These are phyloP conservation scores for Anisogramma anomala DNA, from an alignment of 2,329 filamentous ascomycete species.

Conservation along the genomic window DNA sequence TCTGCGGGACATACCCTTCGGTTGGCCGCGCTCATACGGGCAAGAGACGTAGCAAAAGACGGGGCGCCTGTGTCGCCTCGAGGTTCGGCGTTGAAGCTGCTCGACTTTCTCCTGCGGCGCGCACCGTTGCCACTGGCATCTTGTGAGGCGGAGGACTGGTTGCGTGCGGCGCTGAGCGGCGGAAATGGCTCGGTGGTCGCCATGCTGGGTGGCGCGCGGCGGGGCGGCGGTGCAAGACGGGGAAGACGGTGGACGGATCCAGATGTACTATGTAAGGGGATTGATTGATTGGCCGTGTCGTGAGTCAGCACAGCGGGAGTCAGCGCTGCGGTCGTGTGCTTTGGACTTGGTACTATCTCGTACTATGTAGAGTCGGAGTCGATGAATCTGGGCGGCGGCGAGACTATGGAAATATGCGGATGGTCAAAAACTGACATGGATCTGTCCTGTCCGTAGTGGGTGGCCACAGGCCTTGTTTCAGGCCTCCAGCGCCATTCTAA, in stretches of 20 bases:
- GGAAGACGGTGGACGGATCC: not conserved
- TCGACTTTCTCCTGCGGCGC: constrained; percentile 44
- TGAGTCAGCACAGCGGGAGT: not conserved
- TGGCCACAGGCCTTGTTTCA: no score
- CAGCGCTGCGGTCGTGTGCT: not conserved
- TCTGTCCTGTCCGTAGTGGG: no score
- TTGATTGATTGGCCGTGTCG: not conserved
- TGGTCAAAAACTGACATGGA: no score
- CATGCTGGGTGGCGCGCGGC: constrained; percentile 24
- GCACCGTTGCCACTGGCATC: constrained; percentile 24
- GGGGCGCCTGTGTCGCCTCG: constrained; percentile 45
- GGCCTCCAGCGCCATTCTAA: no score
- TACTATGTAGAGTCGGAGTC: not conserved
- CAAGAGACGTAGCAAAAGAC: constrained; percentile 40
- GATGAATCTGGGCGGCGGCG: no score
- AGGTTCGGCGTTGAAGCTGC: constrained; percentile 37
- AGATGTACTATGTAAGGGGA: not conserved
- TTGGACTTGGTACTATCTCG: not conserved
- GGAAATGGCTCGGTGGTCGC: constrained; percentile 43
- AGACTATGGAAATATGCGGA: no score
- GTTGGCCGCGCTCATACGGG: constrained; percentile 28
- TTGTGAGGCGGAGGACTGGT: constrained; percentile 31
- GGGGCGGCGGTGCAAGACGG: not conserved
- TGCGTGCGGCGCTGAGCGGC: constrained; percentile 38
- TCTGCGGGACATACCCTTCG: constrained; percentile 4